Percentiles rank a stretch among this genome's conserved stretches.
Conservation (phyloP, 1,284 basidiomycete species). For the Leccinum griseonigrum region DNA sequence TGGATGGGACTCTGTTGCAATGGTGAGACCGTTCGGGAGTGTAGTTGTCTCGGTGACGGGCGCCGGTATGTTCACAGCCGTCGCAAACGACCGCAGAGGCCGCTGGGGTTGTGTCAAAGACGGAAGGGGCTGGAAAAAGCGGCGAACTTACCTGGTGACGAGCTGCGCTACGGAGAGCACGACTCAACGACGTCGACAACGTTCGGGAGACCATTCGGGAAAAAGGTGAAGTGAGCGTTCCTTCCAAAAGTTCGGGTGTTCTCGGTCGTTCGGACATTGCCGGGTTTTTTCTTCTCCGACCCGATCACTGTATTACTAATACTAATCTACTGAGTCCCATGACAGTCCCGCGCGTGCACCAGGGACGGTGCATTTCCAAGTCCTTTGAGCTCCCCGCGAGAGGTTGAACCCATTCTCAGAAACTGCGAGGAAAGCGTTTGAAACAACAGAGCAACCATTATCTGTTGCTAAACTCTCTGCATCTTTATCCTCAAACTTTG, state of each 20-base stretch:
- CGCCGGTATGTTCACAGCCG: constrained; percentile 60
- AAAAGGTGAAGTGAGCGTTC: constrained; percentile 11
- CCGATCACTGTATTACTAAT: neutral
- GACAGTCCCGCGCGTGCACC: constrained; percentile 28
- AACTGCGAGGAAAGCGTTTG: constrained; percentile 46
- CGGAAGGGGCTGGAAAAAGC: neutral
- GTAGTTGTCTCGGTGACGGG: constrained; percentile 88
- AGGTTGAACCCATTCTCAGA: constrained; percentile 60
- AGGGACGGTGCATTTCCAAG: constrained; percentile 42
- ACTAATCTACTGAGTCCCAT: constrained; percentile 6
- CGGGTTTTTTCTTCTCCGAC: constrained; percentile 25
- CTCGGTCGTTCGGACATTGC: constrained; percentile 28
- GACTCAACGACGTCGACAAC: constrained; percentile 57
- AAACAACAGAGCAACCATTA: constrained; percentile 21
- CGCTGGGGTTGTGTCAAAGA: constrained; percentile 26
- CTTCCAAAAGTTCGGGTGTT: constrained; percentile 29
- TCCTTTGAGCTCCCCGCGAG: constrained; percentile 22
- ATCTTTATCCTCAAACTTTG: neutral
- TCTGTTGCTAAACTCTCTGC: constrained; percentile 3
- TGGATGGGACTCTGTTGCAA: constrained; percentile 89
- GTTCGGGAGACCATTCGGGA: constrained; percentile 61
- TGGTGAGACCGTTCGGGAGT: constrained; percentile 89
- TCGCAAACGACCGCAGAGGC: constrained; percentile 62
- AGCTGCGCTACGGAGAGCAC: constrained; percentile 56
- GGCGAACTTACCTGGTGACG: constrained; percentile 49